phyloP scores from a whole-genome alignment of 2,329 filamentous ascomycete genomes.

The Fusarium nodosum region DNA sequence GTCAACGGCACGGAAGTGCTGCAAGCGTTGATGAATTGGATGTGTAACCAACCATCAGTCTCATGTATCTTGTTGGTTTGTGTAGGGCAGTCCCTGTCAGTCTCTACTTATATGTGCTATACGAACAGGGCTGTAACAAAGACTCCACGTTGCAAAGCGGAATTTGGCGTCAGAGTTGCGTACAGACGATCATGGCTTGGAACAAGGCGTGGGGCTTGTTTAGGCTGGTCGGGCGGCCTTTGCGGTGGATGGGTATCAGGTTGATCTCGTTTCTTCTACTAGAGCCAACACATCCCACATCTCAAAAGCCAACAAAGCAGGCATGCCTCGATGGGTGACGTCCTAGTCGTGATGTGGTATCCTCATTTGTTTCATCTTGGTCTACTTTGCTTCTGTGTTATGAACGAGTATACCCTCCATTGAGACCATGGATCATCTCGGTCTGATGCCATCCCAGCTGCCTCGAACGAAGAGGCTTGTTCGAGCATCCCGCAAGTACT shows the following conservation, averaged over 20 bases:
- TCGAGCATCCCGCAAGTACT: slow-evolving; percentile 17
- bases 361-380: background rate
- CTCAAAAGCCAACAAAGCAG: background rate
- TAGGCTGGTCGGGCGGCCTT: slow-evolving; percentile 15
- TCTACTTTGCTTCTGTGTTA: background rate
- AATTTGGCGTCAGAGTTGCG: slow-evolving; percentile 8
- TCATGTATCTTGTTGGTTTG: slow-evolving; percentile 8
- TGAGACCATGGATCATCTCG: background rate
- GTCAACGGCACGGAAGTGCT: background rate
- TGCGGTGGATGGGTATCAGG: slow-evolving; percentile 27
- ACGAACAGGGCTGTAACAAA: slow-evolving; percentile 1
- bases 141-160: background rate
- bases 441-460: background rate
- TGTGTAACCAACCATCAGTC: background rate
- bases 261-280: slow-evolving; percentile 21
- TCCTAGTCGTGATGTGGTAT: background rate
- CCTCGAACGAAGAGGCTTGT: background rate
- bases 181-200: slow-evolving; percentile 7
- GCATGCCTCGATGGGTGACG: background rate
- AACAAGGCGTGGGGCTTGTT: slow-evolving; percentile 22
- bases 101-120: background rate
- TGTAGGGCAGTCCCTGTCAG: slow-evolving; percentile 15
- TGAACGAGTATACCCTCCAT: slow-evolving; percentile 3
- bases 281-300: slow-evolving; percentile 17
- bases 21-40: slow-evolving; percentile 17